Base-by-base conservation (phyloP, 441 rosid species). In the Manihot esculenta region DNA sequence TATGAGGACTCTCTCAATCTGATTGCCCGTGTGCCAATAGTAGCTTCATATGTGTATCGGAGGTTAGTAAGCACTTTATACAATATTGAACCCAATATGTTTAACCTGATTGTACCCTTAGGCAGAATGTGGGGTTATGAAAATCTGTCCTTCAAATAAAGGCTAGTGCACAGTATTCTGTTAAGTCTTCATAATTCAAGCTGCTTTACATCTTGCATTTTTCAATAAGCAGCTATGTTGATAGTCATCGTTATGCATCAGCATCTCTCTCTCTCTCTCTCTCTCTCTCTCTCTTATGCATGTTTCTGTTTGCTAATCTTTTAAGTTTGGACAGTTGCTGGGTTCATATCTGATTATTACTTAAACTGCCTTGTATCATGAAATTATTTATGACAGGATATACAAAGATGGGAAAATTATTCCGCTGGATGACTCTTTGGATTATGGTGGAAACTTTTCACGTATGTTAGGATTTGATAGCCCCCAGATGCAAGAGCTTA, bases 401-500 rank as follows among this genome's bases (percentile, higher is more conserved):
- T 91, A 86, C 80, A 93, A 95, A 78, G 86, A 81, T 77, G 95
- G 95, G 27, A 84, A 86, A 66, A 70, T 84, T 72, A 88, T 95
- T 73, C 83, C 97, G 64, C 38, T 72, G 67, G 85, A 93, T 73
- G 83, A 87, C 70, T 86, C 96, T 68, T 76, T 95, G 84, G 99
- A 95, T 81, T 95, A 93, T 81, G 98, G 99, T 74, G 97, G 83
- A 64, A 95, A 93, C 79, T 93, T 89, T 70, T 83, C 97, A 3
- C 89, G 85, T 71, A 95, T 95, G 95, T 81, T 95, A 82, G 99
- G 99, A 82, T 95, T 93, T 67, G 84, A 87, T 85, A 84, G 81
- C 79, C 91, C 81, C 8, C 80, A 87, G 80, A 93, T 95, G 97
- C 94, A 84, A 70, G 99, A 95, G 85, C 97, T 91, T 72, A 93